Conservation (phyloP, 2,329 filamentous ascomycete genomes). For the Endothia cerciana region DNA sequence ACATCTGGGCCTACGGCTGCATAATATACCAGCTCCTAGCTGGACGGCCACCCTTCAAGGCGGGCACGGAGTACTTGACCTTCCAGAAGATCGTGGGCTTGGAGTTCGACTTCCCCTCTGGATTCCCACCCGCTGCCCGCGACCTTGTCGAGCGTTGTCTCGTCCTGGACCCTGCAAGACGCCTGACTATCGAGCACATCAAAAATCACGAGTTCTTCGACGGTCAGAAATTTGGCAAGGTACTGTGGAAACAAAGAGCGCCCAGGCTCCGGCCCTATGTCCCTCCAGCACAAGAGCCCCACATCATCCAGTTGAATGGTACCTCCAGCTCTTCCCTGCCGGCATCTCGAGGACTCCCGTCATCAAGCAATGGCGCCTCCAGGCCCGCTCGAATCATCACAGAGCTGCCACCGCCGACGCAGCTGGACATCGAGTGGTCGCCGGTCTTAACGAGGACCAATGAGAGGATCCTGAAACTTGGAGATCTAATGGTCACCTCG, state of each 20-base stretch:
- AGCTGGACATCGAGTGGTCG: slow-evolving; percentile 98
- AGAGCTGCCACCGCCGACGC: slow-evolving; percentile 92
- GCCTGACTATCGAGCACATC: slow-evolving; percentile 92
- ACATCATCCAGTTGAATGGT: slow-evolving; percentile 74
- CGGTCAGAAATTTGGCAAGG: slow-evolving; percentile 80
- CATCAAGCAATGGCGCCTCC: slow-evolving; percentile 46
- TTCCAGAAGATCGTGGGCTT: slow-evolving; percentile 97
- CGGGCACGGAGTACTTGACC: slow-evolving; percentile 90
- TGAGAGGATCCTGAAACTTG: slow-evolving; percentile 91
- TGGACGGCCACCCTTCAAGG: slow-evolving; percentile 98
- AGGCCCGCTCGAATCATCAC: slow-evolving; percentile 85
- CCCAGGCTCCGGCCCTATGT: slow-evolving; percentile 84
- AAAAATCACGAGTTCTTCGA: slow-evolving; percentile 97
- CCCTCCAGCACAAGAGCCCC: slow-evolving; percentile 74
- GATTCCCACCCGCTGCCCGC: slow-evolving; percentile 82
- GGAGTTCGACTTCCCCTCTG: slow-evolving; percentile 89
- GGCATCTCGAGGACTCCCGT: slow-evolving; percentile 39
- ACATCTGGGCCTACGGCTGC: slow-evolving; percentile 97
- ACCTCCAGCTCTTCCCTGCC: slow-evolving; percentile 37
- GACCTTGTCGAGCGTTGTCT: slow-evolving; percentile 90
- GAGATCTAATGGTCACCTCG: slow-evolving; percentile 84
- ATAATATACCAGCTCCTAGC: slow-evolving; percentile 95
- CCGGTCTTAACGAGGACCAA: slow-evolving; percentile 89
- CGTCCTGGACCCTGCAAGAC: slow-evolving; percentile 82
- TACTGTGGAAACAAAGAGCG: slow-evolving; percentile 86